Percentiles rank a stretch among this genome's conserved stretches.
Evolutionary conservation across 169 alveolate genomes (phyloP).

Genomic region (Cyclospora cayetanensis): DNA sequence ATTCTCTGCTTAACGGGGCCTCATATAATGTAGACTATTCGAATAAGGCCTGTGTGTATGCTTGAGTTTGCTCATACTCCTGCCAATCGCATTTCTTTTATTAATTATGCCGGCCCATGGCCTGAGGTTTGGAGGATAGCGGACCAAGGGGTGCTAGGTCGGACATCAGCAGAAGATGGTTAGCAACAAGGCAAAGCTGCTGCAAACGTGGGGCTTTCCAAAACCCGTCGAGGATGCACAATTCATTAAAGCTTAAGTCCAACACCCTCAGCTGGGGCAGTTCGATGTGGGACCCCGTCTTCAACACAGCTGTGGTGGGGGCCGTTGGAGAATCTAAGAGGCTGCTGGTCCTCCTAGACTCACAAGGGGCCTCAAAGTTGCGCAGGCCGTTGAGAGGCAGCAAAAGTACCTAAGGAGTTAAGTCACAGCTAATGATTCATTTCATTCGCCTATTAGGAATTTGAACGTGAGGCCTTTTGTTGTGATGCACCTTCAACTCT

Average conservation of each 20-base stretch:
- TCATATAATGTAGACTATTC: too few relatives aligned
- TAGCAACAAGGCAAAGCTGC: conserved; percentile 63
- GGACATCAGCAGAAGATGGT: conserved; percentile 57
- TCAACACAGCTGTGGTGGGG: not conserved
- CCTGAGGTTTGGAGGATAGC: not conserved
- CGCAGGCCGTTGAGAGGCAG: conserved; percentile 53
- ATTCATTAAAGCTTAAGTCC: conserved; percentile 56
- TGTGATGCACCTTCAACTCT: too few relatives aligned
- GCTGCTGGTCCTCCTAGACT: not conserved
- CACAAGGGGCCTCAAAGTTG: conserved; percentile 49
- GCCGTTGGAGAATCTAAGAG: not conserved
- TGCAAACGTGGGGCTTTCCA: conserved; percentile 61
- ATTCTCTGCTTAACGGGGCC: too few relatives aligned
- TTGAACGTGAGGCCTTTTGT: too few relatives aligned
- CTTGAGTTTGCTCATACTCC: too few relatives aligned
- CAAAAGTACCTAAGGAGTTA: not conserved
- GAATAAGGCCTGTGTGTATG: too few relatives aligned
- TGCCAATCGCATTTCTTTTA: not conserved
- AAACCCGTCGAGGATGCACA: conserved; percentile 58
- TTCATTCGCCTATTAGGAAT: too few relatives aligned
- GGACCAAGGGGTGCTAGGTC: conserved; percentile 66
- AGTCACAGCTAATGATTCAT: not conserved
- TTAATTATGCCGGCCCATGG: not conserved
- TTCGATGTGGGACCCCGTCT: conserved; percentile 18
- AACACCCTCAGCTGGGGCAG: conserved; percentile 56